phyloP scores from a whole-genome alignment of 352 stramenopile genomes.

The Elongisporangium prolatum region DNA sequence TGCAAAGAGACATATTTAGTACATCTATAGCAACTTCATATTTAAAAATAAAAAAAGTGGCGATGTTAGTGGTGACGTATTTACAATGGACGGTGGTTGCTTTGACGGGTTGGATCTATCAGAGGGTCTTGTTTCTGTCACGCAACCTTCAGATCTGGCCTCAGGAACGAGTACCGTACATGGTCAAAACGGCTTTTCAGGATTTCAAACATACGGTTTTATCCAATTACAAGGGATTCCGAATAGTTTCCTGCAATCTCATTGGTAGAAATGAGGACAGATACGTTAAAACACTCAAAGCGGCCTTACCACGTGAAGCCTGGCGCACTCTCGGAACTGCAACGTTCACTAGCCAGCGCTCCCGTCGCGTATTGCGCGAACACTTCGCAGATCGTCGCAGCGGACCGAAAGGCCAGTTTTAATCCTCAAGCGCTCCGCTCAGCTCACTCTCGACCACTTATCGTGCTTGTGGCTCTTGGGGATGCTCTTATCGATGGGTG shows the following conservation, averaged over 20 bases:
- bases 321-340: neutral
- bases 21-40: no score
- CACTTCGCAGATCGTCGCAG: neutral
- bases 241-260: neutral
- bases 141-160: neutral
- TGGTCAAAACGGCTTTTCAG: neutral
- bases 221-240: neutral
- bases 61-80: no score
- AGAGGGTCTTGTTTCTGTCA: neutral
- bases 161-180: neutral
- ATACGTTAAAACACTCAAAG: neutral
- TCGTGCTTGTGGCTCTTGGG: neutral
- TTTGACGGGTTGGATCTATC: no score
- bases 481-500: neutral
- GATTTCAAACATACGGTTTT: neutral
- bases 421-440: neutral
- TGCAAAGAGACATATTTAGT: no score
- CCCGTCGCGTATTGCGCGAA: neutral
- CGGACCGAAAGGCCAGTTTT: neutral
- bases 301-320: neutral
- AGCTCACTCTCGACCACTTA: neutral
- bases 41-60: no score
- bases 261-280: neutral
- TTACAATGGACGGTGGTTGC: no score
- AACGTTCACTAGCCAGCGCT: neutral